These are phyloP conservation scores for Antrodiella citrinella DNA, from an alignment of 768 basidiomycete species.

Conservation along the genomic window DNA sequence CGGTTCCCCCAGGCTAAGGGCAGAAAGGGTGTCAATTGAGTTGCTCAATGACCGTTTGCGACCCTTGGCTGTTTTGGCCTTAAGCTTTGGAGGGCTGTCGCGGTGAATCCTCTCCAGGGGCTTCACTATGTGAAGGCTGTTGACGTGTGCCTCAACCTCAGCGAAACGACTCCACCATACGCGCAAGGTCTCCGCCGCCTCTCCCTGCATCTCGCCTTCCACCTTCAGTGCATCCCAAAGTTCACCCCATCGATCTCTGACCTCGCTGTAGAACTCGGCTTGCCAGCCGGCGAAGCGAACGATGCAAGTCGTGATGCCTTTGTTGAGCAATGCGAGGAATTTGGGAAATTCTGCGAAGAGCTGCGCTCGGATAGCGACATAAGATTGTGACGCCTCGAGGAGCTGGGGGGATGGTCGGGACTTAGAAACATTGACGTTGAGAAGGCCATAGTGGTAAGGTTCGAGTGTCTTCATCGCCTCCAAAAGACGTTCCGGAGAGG, in stretches of 20 bases:
- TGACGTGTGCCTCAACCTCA: conserved; percentile 49
- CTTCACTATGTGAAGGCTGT: conserved; percentile 29
- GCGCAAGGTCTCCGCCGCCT: conserved; percentile 56
- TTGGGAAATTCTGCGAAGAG: conserved; percentile 63
- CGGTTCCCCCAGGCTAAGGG: not conserved
- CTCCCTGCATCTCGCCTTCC: conserved; percentile 40
- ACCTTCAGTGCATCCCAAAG: conserved; percentile 61
- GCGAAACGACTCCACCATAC: conserved; percentile 68
- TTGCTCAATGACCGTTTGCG: not conserved
- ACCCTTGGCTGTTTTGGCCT: not conserved
- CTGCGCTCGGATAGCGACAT: conserved; percentile 68
- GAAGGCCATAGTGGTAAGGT: conserved; percentile 61
- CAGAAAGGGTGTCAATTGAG: not conserved
- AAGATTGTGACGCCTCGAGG: conserved; percentile 67
- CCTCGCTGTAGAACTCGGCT: conserved; percentile 47
- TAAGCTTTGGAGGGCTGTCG: not conserved
- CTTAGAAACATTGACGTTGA: conserved; percentile 57
- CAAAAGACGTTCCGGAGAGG: conserved; percentile 56
- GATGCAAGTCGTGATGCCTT: conserved; percentile 48
- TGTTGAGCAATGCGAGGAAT: conserved; percentile 50
- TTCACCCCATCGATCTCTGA: conserved; percentile 63
- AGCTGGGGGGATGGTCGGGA: conserved; percentile 61
- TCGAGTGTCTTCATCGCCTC: conserved; percentile 65
- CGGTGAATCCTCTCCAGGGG: conserved; percentile 11
- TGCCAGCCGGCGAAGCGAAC: conserved; percentile 49